Base-by-base conservation (phyloP, 139 green algal genomes). In the Chlorella sorokiniana region DNA sequence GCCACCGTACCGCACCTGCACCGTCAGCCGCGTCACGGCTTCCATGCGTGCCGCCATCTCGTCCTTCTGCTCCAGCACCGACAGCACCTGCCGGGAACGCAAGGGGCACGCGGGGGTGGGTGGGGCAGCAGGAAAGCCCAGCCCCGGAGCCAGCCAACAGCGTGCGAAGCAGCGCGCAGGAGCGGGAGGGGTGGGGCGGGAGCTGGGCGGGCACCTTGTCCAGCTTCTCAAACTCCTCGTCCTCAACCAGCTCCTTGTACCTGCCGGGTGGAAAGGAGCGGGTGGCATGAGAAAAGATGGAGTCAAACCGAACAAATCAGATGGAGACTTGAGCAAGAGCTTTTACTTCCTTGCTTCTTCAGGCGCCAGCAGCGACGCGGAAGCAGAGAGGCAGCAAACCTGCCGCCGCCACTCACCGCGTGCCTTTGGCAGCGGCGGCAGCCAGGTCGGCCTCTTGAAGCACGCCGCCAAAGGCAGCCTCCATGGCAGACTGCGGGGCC, bases 41-140 rank as follows among this genome's bases (percentile, higher is more conserved):
- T 91, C 88, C 84, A 90, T 90, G 25, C 69, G 72, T 4, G 82
- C 69, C 11, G 80, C 77, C 77, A 85, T 74, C n/a, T 86, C 81
- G 48, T 92, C 88, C 65, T 87, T 88, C 23, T 74, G 68, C 52
- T 91, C 76, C 61, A 92, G 81, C 11, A 41, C 78, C 3, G 52
- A 65, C 78, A 91, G n/a, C 27, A 85, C 70, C 51, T 81, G 74
- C 7, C 38, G 25, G 59, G 59, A 1, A 37, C 20, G 14, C 4
- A 45, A n/a, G 31, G 48, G 2, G 64, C 20, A 42, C 63, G 33
- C 31, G 63, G 18, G 9, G 63, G n/a, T 10, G 9, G n/a, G 31
- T 69, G 63, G 7, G 63, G 35, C 35, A n/a, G 64, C 64, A 71
- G 64, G 31, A n/a, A 20, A 35, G 4, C 4, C 61, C 61, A 35